phyloP scores from a whole-genome alignment of 2,329 filamentous ascomycete species.

The Colletotrichum eleusines region DNA sequence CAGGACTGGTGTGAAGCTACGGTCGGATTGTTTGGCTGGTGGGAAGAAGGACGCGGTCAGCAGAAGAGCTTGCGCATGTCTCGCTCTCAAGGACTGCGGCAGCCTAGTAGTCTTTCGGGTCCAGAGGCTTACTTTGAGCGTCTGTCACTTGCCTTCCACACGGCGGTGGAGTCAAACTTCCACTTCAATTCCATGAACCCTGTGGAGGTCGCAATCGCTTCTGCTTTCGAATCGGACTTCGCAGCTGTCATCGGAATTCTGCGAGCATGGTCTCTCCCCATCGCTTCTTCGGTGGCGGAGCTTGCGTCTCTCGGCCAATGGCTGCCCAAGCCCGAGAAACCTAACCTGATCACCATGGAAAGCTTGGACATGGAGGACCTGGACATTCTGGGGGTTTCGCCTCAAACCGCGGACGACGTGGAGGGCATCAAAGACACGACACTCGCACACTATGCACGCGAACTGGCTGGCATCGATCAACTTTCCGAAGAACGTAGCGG shows the following conservation, averaged over 20 bases:
- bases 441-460: constrained; percentile 79
- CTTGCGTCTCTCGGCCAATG: constrained; percentile 86
- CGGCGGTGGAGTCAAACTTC: constrained; percentile 77
- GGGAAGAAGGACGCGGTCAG: constrained; percentile 80
- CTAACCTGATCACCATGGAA: constrained; percentile 67
- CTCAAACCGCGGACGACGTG: constrained; percentile 68
- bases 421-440: constrained; percentile 83
- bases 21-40: constrained; percentile 88
- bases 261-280: constrained; percentile 81
- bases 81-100: constrained; percentile 53
- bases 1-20: constrained; percentile 95
- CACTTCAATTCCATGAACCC: constrained; percentile 80
- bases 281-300: constrained; percentile 84
- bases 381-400: constrained; percentile 80
- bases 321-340: constrained; percentile 73
- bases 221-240: constrained; percentile 84
- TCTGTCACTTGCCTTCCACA: constrained; percentile 77
- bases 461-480: constrained; percentile 68
- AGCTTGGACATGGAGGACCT: constrained; percentile 86
- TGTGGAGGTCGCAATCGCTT: constrained; percentile 85
- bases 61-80: constrained; percentile 57
- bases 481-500: constrained; percentile 71
- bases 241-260: constrained; percentile 81
- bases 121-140: constrained; percentile 79
- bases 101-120: constrained; percentile 59